Base-by-base conservation (phyloP, 768 basidiomycete species). In the Floccularia luteovirens region DNA sequence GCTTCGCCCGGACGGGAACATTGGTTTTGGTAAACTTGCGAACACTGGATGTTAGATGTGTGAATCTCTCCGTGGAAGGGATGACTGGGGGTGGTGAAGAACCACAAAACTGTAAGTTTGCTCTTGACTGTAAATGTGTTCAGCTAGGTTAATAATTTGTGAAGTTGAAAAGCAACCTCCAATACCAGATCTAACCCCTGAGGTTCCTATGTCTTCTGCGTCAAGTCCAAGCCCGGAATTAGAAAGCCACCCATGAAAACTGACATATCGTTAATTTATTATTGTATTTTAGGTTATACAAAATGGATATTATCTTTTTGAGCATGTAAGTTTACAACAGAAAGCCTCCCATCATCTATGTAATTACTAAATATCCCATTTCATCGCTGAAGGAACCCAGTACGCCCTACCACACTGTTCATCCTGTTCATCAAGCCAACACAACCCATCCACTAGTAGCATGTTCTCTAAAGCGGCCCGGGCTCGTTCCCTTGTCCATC, bases 341-440 rank as follows among this genome's bases (percentile, higher is more conserved):
- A n/a, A n/a, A n/a, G n/a, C n/a, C n/a, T n/a, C n/a, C n/a, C n/a
- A n/a, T n/a, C n/a, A n/a, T n/a, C n/a, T n/a, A n/a, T n/a, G n/a
- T n/a, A n/a, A n/a, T n/a, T n/a, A n/a, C n/a, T n/a, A 84, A 39
- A 74, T 63, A 43, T 88, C 84, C 89, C 90, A 96, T 43, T 74
- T 73, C 74, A 94, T 86, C 2, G 83, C 84, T 10, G 87, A 88
- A 1, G 85, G 83, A 8, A 94, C 70, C 91, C 91, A 97, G 56
- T 90, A 94, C 17, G 79, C 76, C 42, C 70, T 69, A 21, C 79
- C 77, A 22, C 63, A 66, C 12, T 55, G 56, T 48, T 79, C 77
- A 39, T 86, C 89, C 59, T 96, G 91, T 19, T 89, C 82, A 53
- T 99, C 96, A 22, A 98, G 55, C 96, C 96, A 99, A 43, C 90